Base-by-base conservation (phyloP, 1,139 yeast species). In the Protomyces gravidus region DNA sequence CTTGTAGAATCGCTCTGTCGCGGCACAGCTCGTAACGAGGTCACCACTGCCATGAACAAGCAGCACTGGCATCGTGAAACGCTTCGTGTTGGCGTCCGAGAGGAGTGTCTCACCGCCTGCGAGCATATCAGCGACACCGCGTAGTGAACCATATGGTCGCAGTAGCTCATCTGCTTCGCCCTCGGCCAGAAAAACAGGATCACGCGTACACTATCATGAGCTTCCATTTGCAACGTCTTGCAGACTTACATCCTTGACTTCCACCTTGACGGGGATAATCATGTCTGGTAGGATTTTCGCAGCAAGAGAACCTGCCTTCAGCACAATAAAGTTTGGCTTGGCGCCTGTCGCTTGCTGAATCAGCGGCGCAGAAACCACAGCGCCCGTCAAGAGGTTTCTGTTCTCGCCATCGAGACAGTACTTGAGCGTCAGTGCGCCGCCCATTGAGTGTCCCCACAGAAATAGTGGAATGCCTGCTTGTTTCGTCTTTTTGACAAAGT, bases 391-490 rank as follows among this genome's bases (percentile, higher is more conserved):
- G 27, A 76, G 68, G 40, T 81, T 79, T 50, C 77, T 76, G 70
- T 80, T 68, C 64, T 76, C 79, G 2, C 97, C 97, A 50, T 75
- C 73, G 57, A 85, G 78, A 15, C 83, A 87, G 70, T 90, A 90
- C 71, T 84, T 87, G 63, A 89, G 75, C 0, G 77, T 75, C 58
- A 89, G 83, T 0, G 87, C 96, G 21, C 97, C 97, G 52, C 98
- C 98, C 97, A 92, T 89, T n/a, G 95, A 87, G 69, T 87, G 95
- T 1, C 97, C 96, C 73, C 81, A 76, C 65, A 92, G 69, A 67
- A 78, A 80, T 46, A 89, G 68, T 65, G 67, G 65, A 6, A 60
- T 68, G 26, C 71, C 73, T 5, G 62, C 62, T 30, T 64, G 45
- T 5, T 65, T 50, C 25, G 55, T 59, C 15, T 62, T 62, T 33